Evolutionary conservation across 1,284 basidiomycete genomes (phyloP), one percentile per base, ranked within the genome.

Genomic region (Xanthoconium separans): DNA sequence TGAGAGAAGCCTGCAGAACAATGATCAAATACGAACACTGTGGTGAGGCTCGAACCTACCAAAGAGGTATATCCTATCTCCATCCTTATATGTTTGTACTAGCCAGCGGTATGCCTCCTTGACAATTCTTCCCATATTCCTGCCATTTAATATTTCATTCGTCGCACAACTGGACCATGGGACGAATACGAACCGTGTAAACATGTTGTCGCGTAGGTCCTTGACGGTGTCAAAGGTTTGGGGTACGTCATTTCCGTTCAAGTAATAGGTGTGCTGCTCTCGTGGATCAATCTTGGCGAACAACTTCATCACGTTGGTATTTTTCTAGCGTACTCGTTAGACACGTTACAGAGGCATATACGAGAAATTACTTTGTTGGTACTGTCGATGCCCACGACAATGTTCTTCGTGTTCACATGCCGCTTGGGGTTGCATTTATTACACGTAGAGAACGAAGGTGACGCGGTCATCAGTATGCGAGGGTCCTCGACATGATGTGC

Each of bases 11-110:
- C 77, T 77, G 8, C 27, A 7, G 4, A 20, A 2, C 0, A 1
- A 34, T 15, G 2, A 36, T 48, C 2, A n/a, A 7, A 36, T 15
- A 6, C 4, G 6, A 22, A 18, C 41, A 20, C 1, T 1, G 8
- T 6, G 10, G 36, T 12, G 4, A 46, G 10, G 27, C 5, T 1
- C 8, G 16, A 37, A 31, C 46, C 0, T 43, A 75, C 77, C 77
- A 51, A 79, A 77, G 2, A 77, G 59, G 51, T 67, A 77, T 40
- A 79, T 77, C 13, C 58, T 59, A 52, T 77, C 77, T 1, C 74
- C 73, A 16, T 61, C 57, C 18, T 59, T 41, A 55, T 77, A 77
- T 18, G 53, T 62, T 27, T 68, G 64, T 3, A 74, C 65, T 11
- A 78, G 51, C 77, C 76, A 78, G 2, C 64, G 61, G 58, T 78